Base-by-base conservation (phyloP, 306 rosid species). In the Begonia masoniana region DNA sequence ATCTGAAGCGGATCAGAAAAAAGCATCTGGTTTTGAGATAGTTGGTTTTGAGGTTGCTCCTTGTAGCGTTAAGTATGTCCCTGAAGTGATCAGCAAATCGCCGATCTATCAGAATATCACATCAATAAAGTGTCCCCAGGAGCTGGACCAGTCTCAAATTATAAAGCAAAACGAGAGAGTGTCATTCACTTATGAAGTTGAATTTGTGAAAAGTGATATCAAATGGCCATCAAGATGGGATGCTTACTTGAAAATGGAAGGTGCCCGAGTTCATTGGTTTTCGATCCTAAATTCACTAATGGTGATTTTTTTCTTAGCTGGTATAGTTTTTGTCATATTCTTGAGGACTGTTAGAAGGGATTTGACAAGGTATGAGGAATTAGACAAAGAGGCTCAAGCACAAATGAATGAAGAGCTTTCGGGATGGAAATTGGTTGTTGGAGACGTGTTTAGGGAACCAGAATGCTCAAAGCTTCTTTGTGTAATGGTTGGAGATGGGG, bases 161-260 rank as follows among this genome's bases (percentile, higher is more conserved):
- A 85, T 89, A 49, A 78, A 69, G 69, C 85, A 85, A 78, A 68
- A 62, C 6, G 97, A 85, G 83, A 77, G 62, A 74, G 73, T 89
- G 41, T 72, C 97, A 15, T 89, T 85, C 67, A 82, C 97, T 12
- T 89, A 89, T 50, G 94, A 89, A 70, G 97, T 85, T 64, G 89
- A 85, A 46, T 89, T 89, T 60, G 83, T 82, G 53, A 84, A 80
- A 55, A 88, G 97, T 57, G 81, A 88, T 57, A 58, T 72, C 61
- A 78, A 83, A 60, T 88, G 97, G 97, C 97, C 97, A 4, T 88
- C 97, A 8, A 84, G 97, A 45, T 88, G 97, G 97, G 97, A 88
- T 80, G 97, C 97, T 63, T 88, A 88, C 70, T 59, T 88, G 69
- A 82, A 73, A 72, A 88, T 88, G 97, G 97, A 84, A 73, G 97